Base-by-base conservation (phyloP, 352 stramenopile genomes). In the Phytophthora pseudosyringae region DNA sequence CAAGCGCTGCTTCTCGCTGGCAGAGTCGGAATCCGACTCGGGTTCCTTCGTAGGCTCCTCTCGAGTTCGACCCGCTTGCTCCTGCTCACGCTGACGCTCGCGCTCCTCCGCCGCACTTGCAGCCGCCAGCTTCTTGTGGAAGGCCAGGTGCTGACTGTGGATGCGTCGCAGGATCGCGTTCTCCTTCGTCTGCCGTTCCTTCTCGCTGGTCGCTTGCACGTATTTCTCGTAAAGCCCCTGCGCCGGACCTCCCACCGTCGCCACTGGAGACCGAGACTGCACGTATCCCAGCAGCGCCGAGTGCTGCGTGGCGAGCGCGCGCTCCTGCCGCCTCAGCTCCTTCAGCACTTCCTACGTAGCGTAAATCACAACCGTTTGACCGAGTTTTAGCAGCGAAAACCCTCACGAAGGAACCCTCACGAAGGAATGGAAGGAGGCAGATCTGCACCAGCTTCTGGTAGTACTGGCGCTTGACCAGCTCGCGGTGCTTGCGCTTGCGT, bases 401-500 rank as follows among this genome's bases (percentile, higher is more conserved):
- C 10, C 25, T 16, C 13, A 3, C 6, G 5, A 43, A 12, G 13
- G 6, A 36, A 52, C 21, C 10, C 25, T 16, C 13, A 3, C 6
- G 5, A 43, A 12, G 13, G 6, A 36, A 52, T 33, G 12, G 36
- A 28, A 31, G 21, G 6, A 15, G 26, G 16, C 7, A 6, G 16
- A 29, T 48, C 9, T 25, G 41, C 28, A 76, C 64, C 54, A 71
- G 59, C 43, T 76, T 76, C 49, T 76, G 59, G 59, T 77, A 77
- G 59, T 77, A 74, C 11, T 56, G 56, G 13, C 69, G 55, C 11
- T 72, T 69, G 38, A 77, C 69, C 11, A 77, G 59, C 33, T 72
- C 59, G 6, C 69, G 64, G 36, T 77, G 69, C 44, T 68, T 77
- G 44, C 56, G 59, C 33, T 74, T 64, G n/a, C 69, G 69, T 31